phyloP scores from a whole-genome alignment of 2,329 filamentous ascomycete genomes.

The Aulographum hederae region DNA sequence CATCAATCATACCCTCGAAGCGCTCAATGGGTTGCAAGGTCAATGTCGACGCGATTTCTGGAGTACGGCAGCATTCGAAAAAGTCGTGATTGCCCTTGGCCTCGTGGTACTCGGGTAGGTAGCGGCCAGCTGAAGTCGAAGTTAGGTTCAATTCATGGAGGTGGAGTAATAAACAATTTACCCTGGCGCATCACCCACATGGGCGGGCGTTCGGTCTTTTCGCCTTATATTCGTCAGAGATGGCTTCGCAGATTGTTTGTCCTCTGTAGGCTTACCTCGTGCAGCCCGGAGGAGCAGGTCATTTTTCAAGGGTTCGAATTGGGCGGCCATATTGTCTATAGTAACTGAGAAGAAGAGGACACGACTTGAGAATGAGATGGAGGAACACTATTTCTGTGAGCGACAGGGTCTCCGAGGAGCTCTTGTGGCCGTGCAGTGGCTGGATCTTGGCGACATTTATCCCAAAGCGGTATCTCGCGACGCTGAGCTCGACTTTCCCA shows the following conservation, averaged over 20 bases:
- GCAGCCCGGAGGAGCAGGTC: constrained; percentile 82
- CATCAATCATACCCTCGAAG: constrained; percentile 77
- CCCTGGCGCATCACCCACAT: constrained; percentile 99
- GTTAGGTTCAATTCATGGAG: not conserved
- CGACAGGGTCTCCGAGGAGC: too few species aligned
- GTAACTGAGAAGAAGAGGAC: too few species aligned
- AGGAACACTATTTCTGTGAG: too few species aligned
- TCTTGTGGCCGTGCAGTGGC: too few species aligned
- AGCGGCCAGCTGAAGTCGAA: constrained; percentile 56
- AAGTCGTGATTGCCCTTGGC: constrained; percentile 85
- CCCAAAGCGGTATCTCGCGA: too few species aligned
- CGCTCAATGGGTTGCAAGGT: constrained; percentile 92
- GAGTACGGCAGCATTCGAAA: constrained; percentile 90
- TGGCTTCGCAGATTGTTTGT: too few species aligned
- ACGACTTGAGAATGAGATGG: too few species aligned
- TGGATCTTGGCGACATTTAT: too few species aligned
- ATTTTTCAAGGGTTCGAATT: constrained; percentile 78
- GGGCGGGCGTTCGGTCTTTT: constrained; percentile 80
- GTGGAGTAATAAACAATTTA: constrained; percentile 22
- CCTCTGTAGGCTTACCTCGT: constrained; percentile 45
- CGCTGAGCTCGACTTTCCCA: too few species aligned
- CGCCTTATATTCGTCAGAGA: constrained; percentile 44
- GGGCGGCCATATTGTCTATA: constrained; percentile 42
- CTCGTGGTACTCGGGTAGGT: constrained; percentile 94
- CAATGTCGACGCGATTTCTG: constrained; percentile 81